Base-by-base conservation (phyloP, 805 yeast genomes). In the Ogataea neopini region DNA sequence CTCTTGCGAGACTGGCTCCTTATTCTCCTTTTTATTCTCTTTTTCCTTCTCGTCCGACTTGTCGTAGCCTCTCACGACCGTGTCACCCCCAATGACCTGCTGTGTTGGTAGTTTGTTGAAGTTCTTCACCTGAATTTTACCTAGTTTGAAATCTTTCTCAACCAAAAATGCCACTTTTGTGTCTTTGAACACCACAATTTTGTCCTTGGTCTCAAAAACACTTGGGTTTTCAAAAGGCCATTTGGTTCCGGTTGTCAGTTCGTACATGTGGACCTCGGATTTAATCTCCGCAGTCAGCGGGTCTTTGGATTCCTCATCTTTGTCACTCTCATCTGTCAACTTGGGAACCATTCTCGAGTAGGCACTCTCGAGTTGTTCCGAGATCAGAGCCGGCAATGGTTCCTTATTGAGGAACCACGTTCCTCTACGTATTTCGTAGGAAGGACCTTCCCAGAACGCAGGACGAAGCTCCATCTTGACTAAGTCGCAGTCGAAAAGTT, bases 391-490 rank as follows among this genome's bases (percentile, higher is more conserved):
- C 8, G 72, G 59, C 22, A 88, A 66, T 0, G 95, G 95, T 4
- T 59, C 58, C 1, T 80, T 80, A 43, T 78, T 78, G 8, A 76
- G 61, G 62, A 88, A 89, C 98, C 98, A 92, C 1, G 81, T 63
- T 1, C 96, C 96, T 45, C 97, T 70, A 39, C 96, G 72, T 1
- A 92, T 85, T 50, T 87, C 90, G 61, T 83, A 92, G 0, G 72
- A 68, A 0, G 97, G 94, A 1, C 97, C 97, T 6, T 80, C 82
- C 97, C 97, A 92, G 62, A 83, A 92, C 0, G 83, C 76, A 0
- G 98, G 95, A 3, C 67, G 54, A 57, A 91, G 63, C 41, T 73
- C 74, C 65, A 81, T 74, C 6, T 68, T 64, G 0, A 60, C 52
- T 17, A 92, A 50, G 58, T 88, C 81, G 4, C 89, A 96, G 57